A percentile compares a stretch with the other conserved stretches of the same genome.
Conservation (phyloP, 306 rosid species). For the Rubus parviflorus region DNA sequence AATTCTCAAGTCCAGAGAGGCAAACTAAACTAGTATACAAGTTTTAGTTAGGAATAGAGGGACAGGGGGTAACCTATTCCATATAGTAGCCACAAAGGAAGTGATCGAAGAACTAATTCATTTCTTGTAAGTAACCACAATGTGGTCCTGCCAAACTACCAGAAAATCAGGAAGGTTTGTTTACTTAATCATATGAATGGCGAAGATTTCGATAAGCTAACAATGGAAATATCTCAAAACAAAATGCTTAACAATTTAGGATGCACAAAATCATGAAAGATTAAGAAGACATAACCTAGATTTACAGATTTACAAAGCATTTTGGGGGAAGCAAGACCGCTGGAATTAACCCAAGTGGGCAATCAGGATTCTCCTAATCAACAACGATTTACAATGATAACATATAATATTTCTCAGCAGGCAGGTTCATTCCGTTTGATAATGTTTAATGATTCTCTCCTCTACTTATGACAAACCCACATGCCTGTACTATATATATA, state of each 20-base stretch:
- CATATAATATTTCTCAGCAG: not conserved
- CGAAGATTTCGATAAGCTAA: not conserved
- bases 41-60: too few relatives aligned
- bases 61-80: too few relatives aligned
- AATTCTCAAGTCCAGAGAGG: not conserved
- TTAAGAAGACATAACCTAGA: not conserved
- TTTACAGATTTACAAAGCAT: slow-evolving; percentile 12
- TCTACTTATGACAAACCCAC: slow-evolving; percentile 22
- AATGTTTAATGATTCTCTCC: slow-evolving; percentile 17
- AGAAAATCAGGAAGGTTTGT: slow-evolving; percentile 11
- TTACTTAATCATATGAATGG: not conserved
- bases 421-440: slow-evolving; percentile 19
- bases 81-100: too few relatives aligned
- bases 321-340: not conserved
- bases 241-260: slow-evolving; percentile 5
- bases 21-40: not conserved
- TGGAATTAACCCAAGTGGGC: slow-evolving; percentile 7
- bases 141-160: slow-evolving; percentile 4
- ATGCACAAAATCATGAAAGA: slow-evolving; percentile 8
- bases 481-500: slow-evolving; percentile 25
- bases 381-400: slow-evolving; percentile 11
- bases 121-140: not conserved
- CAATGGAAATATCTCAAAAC: not conserved
- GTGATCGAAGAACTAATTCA: not conserved
- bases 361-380: slow-evolving; percentile 19